Base-by-base conservation (phyloP, 495 filamentous ascomycete genomes). In the Neurospora africana region DNA sequence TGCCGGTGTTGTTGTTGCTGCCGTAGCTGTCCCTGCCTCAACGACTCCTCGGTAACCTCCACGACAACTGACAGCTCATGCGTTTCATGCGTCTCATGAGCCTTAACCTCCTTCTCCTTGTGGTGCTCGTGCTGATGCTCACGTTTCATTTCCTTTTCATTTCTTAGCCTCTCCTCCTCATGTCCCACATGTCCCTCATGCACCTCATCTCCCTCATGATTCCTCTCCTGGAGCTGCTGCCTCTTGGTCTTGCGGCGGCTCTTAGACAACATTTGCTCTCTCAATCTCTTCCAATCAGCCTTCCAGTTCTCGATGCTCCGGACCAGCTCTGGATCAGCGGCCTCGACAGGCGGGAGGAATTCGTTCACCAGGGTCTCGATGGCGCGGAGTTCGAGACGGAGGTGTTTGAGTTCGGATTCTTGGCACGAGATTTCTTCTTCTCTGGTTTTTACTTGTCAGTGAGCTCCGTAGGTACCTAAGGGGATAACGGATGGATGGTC, bases 321-420 rank as follows among this genome's bases (percentile, higher is more conserved):
- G 73, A 80, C 74, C 71, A 86, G 73, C 40, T 84, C 84, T 36
- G 79, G 75, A 72, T 86, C 83, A 7, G 75, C 76, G 65, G 69
- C 68, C 21, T 70, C 53, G 33, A 78, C 79, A 17, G 78, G 72
- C 5, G 80, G 83, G 33, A 84, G 79, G 71, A 82, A 81, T 71
- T 80, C 79, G 33, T 80, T 69, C 69, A 79, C 83, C 67, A 87
- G 82, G 9, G 84, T 82, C 79, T 88, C 84, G 74, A 88, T 82
- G 68, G 85, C 84, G 36, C 86, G 83, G 33, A 88, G 80, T 74
- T 84, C 81, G 65, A 87, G 82, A 35, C 85, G 84, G 21, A 88
- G 82, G 76, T 83, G 85, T 44, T 82, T 80, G 40, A 88, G 82
- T 68, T 87, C 80, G 8, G 76, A 76, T 39, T 82, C 77, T 69